Conservation (phyloP, 129 eudicot species). For the Arctium lappa region DNA sequence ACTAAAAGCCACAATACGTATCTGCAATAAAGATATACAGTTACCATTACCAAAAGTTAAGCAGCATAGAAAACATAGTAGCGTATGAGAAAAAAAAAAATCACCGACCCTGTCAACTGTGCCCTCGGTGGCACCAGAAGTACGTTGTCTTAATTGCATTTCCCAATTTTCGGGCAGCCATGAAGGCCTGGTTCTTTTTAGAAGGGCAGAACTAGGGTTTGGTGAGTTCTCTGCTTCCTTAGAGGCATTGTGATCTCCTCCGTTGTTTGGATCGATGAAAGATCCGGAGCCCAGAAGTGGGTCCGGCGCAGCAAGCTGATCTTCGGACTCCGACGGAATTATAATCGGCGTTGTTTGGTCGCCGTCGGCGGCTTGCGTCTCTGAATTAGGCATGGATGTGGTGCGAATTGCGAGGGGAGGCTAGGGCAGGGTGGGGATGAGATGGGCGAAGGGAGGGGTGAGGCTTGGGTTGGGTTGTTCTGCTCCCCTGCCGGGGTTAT, state of each 20-base stretch:
- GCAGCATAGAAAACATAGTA: background rate
- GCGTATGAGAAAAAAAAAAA: background rate
- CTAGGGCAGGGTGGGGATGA: background rate
- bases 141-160: slow-evolving; percentile 27
- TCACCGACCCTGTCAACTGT: slow-evolving; percentile 31
- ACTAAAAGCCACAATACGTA: background rate
- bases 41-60: background rate
- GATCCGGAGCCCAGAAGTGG: slow-evolving; percentile 36
- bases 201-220: slow-evolving; percentile 1
- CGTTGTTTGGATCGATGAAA: slow-evolving; percentile 28
- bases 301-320: slow-evolving; percentile 22
- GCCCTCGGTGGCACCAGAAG: slow-evolving; percentile 39
- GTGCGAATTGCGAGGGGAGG: slow-evolving; percentile 6
- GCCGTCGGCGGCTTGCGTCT: slow-evolving; percentile 14
- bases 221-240: slow-evolving; percentile 15
- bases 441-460: background rate
- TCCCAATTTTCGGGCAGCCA: slow-evolving; percentile 32
- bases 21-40: background rate
- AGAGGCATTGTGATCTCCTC: slow-evolving; percentile 17
- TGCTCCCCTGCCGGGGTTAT: background rate
- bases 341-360: slow-evolving; percentile 16
- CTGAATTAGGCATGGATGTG: slow-evolving; percentile 25
- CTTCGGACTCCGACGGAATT: slow-evolving; percentile 10
- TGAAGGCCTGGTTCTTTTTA: slow-evolving; percentile 22
- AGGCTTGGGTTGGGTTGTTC: too few species aligned